Evolutionary conservation across 352 stramenopile species (phyloP).

Genomic region (Phytopythium cucurbitacearum): DNA sequence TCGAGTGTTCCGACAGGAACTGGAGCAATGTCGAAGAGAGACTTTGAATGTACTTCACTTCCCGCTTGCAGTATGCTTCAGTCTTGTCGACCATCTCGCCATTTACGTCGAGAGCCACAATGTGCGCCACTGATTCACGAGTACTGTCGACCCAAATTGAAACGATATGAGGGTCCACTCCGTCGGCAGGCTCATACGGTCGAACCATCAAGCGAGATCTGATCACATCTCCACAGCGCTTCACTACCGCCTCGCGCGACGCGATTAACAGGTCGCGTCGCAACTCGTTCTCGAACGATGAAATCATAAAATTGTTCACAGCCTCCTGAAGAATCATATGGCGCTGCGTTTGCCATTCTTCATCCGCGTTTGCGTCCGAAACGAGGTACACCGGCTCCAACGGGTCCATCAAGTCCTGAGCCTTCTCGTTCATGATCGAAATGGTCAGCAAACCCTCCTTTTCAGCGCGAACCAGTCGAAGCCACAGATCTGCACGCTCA

Average conservation of each 20-base stretch:
- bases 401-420: conserved; percentile 79
- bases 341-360: conserved; percentile 85
- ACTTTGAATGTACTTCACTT: conserved; percentile 68
- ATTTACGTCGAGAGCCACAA: conserved; percentile 83
- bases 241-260: conserved; percentile 69
- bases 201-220: conserved; percentile 67
- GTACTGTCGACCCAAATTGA: conserved; percentile 85
- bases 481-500: conserved; percentile 67
- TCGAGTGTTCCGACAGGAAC: conserved; percentile 78
- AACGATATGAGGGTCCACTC: conserved; percentile 75
- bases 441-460: conserved; percentile 83
- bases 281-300: conserved; percentile 84
- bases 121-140: conserved; percentile 76
- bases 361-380: conserved; percentile 44
- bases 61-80: conserved; percentile 75
- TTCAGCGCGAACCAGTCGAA: conserved; percentile 72
- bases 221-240: conserved; percentile 66
- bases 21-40: conserved; percentile 75
- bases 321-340: conserved; percentile 83
- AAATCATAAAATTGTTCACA: conserved; percentile 78
- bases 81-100: conserved; percentile 86
- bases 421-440: conserved; percentile 76
- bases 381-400: conserved; percentile 70
- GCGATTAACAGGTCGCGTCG: conserved; percentile 71
- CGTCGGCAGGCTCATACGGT: conserved; percentile 76